Evolutionary conservation across 139 green algal species (phyloP), one percentile per base, ranked within the genome.

Genomic region (Protoeuglena noctilucae): DNA sequence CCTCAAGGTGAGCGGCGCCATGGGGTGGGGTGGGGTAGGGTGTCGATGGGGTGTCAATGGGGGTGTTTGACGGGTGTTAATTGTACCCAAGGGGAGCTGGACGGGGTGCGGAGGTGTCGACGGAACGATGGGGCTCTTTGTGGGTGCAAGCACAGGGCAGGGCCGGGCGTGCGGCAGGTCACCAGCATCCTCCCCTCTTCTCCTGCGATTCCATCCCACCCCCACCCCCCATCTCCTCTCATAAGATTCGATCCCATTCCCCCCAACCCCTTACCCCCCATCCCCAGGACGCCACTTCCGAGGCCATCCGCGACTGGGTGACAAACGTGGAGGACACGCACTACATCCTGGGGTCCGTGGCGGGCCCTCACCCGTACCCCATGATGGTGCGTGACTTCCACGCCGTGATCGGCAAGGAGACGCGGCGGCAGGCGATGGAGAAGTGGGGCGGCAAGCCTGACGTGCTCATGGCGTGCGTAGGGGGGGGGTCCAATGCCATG

Each of bases 331-430:
- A 99, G 75, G 83, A 62, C 56, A 98, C 92, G 2, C 92, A 99
- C 77, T 99, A 99, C 81, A 98, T 97, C 64, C 78, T 99, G 22
- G 92, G 92, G 47, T 91, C 75, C 18, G 92, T 85, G 16, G 88
- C 88, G 6, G 92, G 92, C 6, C 92, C 92, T 1, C 92, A 99
- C 75, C 92, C 92, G 21, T 99, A 94, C 83, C 92, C 92, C 51
- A 94, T 94, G 84, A 94, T 97, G 81, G 89, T 97, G 43, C 81
- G 89, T 28, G 86, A 96, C 63, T 95, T 96, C 78, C 90, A 98
- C 73, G 75, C 83, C 19, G 68, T 88, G 40, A 98, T 99, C 54
- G 92, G 91, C 19, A 56, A 65, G 29, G 92, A 98, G 72, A 86
- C 79, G 16, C 69, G 83, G 28, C 28, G 34, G 65, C 83, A 89